Evolutionary conservation across 2,329 filamentous ascomycete genomes (phyloP).

Genomic region (Penicillium sp.): DNA sequence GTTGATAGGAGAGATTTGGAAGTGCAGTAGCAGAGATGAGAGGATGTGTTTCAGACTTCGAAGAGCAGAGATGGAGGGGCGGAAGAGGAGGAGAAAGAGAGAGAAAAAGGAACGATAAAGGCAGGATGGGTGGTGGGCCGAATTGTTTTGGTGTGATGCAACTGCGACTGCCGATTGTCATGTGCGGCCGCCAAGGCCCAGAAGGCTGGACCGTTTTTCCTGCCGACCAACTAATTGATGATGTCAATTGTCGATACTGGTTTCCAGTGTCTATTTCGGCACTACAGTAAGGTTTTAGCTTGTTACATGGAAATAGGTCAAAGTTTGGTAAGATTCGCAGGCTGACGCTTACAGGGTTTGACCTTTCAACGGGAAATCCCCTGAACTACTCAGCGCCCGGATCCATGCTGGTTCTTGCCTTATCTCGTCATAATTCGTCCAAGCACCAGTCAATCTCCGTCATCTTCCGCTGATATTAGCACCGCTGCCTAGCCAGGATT

Average conservation of each 20-base stretch:
- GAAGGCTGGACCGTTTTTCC: conserved; percentile 8
- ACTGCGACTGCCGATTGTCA: conserved; percentile 28
- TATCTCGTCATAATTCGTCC: conserved; percentile 5
- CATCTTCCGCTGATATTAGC: conserved; percentile 2
- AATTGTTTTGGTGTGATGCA: conserved; percentile 32
- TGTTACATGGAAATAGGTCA: neutral
- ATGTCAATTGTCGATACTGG: conserved; percentile 13
- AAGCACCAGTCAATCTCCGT: conserved; percentile 1
- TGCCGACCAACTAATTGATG: conserved; percentile 17
- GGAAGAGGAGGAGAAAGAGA: conserved; percentile 13
- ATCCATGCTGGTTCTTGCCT: neutral
- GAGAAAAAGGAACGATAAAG: conserved; percentile 22
- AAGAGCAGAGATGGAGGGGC: neutral
- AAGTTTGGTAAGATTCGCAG: neutral
- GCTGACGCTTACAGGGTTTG: neutral
- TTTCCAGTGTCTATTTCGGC: neutral
- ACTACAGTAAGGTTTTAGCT: neutral
- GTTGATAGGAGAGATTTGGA: neutral
- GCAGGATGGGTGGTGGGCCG: conserved; percentile 1
- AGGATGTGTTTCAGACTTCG: neutral
- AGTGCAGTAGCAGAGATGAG: neutral
- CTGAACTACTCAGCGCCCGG: neutral
- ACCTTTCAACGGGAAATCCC: neutral
- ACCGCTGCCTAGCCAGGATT: neutral
- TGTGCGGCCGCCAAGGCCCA: conserved; percentile 28